These are phyloP conservation scores for Phytophthora kernoviae DNA, from an alignment of 352 stramenopile genomes.

Conservation along the genomic window DNA sequence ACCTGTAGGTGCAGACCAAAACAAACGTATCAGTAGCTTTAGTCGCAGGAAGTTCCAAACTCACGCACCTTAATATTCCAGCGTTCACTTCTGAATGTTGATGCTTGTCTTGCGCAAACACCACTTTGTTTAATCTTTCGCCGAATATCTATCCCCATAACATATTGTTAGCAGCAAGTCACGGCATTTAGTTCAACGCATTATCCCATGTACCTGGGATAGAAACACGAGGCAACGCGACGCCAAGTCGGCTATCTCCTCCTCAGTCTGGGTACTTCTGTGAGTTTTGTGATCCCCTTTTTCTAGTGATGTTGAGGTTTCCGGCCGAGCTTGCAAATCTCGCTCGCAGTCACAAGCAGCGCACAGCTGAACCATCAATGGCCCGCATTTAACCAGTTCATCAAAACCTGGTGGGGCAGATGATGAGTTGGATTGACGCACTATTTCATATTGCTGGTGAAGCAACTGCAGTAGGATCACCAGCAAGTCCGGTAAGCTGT, in stretches of 20 bases:
- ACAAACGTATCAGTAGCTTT: not conserved
- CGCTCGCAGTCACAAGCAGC: slow-evolving; percentile 8
- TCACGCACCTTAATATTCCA: too few relatives aligned
- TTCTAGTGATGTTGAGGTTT: slow-evolving; percentile 15
- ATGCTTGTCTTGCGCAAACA: slow-evolving; percentile 39
- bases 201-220: slow-evolving; percentile 58
- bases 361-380: slow-evolving; percentile 48
- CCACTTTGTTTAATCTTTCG: slow-evolving; percentile 53
- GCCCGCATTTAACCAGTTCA: slow-evolving; percentile 27
- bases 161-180: not conserved
- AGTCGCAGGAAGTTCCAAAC: not conserved
- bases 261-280: not conserved
- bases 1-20: slow-evolving; percentile 20
- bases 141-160: slow-evolving; percentile 56
- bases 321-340: slow-evolving; percentile 8
- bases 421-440: slow-evolving; percentile 3
- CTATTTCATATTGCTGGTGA: slow-evolving; percentile 39
- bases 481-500: slow-evolving; percentile 35
- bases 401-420: slow-evolving; percentile 30
- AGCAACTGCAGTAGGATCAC: slow-evolving; percentile 43
- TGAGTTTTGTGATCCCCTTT: not conserved
- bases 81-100: too few relatives aligned
- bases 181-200: not conserved
- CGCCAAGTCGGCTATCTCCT: slow-evolving; percentile 38
- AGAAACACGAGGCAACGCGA: slow-evolving; percentile 66